Base-by-base conservation (phyloP, 805 yeast species). In the Wickerhamiella nectarea region DNA sequence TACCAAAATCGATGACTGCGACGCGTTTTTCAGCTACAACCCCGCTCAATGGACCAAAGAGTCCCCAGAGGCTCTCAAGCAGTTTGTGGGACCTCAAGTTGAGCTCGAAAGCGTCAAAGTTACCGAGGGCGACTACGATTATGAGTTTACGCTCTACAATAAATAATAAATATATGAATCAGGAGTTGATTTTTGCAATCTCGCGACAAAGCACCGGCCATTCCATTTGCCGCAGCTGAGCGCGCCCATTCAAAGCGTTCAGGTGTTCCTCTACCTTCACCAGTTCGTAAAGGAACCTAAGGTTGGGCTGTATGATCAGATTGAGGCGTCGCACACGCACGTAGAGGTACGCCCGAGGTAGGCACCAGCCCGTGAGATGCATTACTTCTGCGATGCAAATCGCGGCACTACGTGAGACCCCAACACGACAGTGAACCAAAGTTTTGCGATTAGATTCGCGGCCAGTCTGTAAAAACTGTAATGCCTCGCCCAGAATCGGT, bases 381-480 rank as follows among this genome's bases (percentile, higher is more conserved):
- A 89, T 87, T 31, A 84, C 89, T 57, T 86, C 96, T 1, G 95
- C 95, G 51, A 89, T 89, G 52, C 93, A 89, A 9, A 89, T 93
- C 0, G 96, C 84, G 0, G 96, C 97, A 2, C 94, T 83, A 44
- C 97, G 67, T 0, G 95, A 83, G 3, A 89, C 97, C 0, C 97
- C 97, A 38, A 85, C 96, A 56, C 94, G 81, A 55, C 97, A 89
- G 59, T 89, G 97, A 9, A 89, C 87, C 48, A 89, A 66, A 2
- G 78, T 75, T 37, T 71, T 54, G 6, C n/a, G 24, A 4, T 25
- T n/a, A 10, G 29, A 22, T 33, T 29, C 43, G 24, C 33, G 36
- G 6, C 44, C 35, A 2, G 67, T 70, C 43, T 82, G 80, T 41
- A 86, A 73, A 55, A 76, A 83, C 1, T 71, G 65, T 34, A 89